Percentiles rank a stretch among this genome's conserved stretches.
These are phyloP conservation scores for Kazachstania psychrophila DNA, from an alignment of 805 yeast genomes.

Conservation along the genomic window DNA sequence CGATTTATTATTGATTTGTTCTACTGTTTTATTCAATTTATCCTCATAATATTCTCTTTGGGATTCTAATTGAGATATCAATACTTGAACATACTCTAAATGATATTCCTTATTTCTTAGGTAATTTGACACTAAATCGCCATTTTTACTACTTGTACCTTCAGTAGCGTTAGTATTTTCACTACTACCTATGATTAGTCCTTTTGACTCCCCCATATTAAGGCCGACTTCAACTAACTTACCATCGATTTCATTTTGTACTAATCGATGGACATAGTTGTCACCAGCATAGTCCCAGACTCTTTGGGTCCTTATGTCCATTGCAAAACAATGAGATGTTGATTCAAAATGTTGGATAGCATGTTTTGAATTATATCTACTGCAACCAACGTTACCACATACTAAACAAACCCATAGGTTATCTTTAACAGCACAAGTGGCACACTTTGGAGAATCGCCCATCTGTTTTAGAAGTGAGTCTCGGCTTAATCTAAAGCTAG, in stretches of 20 bases:
- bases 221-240: conserved; percentile 63
- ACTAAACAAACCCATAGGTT: conserved; percentile 84
- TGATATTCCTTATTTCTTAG: conserved; percentile 50
- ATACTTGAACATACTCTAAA: conserved; percentile 68
- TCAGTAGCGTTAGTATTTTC: background rate
- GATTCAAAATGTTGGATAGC: conserved; percentile 71
- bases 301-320: conserved; percentile 75
- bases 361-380: conserved; percentile 77
- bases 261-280: conserved; percentile 75
- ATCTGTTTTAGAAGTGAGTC: conserved; percentile 24
- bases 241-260: conserved; percentile 82
- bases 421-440: conserved; percentile 46
- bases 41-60: conserved; percentile 76
- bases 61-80: conserved; percentile 73
- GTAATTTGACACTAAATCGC: conserved; percentile 11
- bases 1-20: conserved; percentile 19
- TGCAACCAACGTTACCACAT: conserved; percentile 91
- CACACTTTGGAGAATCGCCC: conserved; percentile 33
- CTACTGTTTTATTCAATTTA: conserved; percentile 31
- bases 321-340: conserved; percentile 81
- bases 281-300: conserved; percentile 96
- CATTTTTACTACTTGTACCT: conserved; percentile 9
- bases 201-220: background rate
- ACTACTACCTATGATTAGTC: background rate
- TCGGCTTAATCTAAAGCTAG: conserved; percentile 35